A percentile compares a stretch with the other conserved stretches of the same genome.
Evolutionary conservation across 2,329 filamentous ascomycete genomes (phyloP).

Genomic region (Bipolaris victoriae): DNA sequence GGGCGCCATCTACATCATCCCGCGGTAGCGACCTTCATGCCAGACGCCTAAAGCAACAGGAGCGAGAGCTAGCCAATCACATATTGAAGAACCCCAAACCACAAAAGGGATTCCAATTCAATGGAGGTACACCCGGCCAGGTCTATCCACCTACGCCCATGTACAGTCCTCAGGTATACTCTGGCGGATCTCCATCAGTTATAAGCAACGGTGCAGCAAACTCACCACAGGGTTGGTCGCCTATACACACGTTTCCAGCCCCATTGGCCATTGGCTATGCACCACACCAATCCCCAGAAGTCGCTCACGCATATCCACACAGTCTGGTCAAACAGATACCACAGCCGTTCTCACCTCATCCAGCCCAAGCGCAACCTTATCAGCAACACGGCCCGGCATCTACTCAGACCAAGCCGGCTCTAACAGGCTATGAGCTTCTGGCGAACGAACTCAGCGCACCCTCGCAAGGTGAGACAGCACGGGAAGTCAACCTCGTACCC

Average conservation of each 20-base stretch:
- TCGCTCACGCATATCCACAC: conserved; percentile 29
- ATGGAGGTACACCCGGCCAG: conserved; percentile 32
- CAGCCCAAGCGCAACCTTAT: conserved; percentile 31
- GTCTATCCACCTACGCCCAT: conserved; percentile 34
- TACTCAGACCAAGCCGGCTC: conserved; percentile 36
- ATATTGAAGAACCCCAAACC: conserved; percentile 47
- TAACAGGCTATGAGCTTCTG: conserved; percentile 48
- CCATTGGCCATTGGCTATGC: conserved; percentile 35
- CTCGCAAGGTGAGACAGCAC: conserved; percentile 19
- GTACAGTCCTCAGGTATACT: conserved; percentile 36
- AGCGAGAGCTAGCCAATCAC: conserved; percentile 44
- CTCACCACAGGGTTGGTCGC: conserved; percentile 31
- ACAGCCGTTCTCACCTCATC: conserved; percentile 28
- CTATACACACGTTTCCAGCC: conserved; percentile 29
- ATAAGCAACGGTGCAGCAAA: conserved; percentile 26
- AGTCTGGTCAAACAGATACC: conserved; percentile 21
- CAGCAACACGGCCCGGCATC: conserved; percentile 29
- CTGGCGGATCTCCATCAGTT: conserved; percentile 32
- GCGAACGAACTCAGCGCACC: conserved; percentile 45
- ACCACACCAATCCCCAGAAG: conserved; percentile 30
- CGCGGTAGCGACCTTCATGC: conserved; percentile 34
- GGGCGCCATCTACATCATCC: conserved; percentile 30
- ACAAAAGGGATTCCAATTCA: conserved; percentile 39
- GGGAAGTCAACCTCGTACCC: conserved; percentile 52
- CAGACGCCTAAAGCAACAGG: conserved; percentile 38